Conservation (phyloP, 2,329 filamentous ascomycete species). For the Colletotrichum chlorophyti region DNA sequence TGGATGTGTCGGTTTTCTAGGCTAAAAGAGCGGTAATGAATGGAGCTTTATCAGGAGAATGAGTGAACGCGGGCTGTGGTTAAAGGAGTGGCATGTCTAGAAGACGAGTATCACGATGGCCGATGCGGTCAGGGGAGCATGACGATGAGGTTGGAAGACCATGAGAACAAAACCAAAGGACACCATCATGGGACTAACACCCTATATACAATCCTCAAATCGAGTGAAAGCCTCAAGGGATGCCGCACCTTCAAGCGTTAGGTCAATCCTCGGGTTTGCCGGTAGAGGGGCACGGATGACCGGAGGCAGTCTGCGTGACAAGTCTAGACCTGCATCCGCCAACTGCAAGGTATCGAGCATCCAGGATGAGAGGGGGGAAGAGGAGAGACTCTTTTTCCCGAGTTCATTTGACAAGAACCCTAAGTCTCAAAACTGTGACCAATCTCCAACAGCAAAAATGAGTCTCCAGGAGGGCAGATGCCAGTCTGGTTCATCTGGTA, state of each 20-base stretch:
- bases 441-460: conserved; percentile 7
- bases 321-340: not conserved
- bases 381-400: not conserved
- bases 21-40: not conserved
- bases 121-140: not conserved
- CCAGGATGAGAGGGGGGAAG: not conserved
- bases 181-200: conserved; percentile 16
- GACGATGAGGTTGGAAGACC: not conserved
- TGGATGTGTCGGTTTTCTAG: no score
- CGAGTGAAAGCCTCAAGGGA: not conserved
- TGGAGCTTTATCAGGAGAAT: conserved; percentile 1
- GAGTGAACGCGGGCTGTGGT: not conserved
- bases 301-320: not conserved
- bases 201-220: conserved; percentile 1
- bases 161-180: conserved; percentile 12
- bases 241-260: no score
- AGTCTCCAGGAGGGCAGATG: not conserved
- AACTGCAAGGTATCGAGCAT: not conserved
- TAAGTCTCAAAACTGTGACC: not conserved
- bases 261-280: no score
- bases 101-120: conserved; percentile 15
- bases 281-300: not conserved
- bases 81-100: conserved; percentile 24
- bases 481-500: conserved; percentile 6
- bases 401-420: not conserved